Evolutionary conservation across 441 rosid genomes (phyloP), one percentile per base, ranked within the genome.

Genomic region (Viola pubescens): DNA sequence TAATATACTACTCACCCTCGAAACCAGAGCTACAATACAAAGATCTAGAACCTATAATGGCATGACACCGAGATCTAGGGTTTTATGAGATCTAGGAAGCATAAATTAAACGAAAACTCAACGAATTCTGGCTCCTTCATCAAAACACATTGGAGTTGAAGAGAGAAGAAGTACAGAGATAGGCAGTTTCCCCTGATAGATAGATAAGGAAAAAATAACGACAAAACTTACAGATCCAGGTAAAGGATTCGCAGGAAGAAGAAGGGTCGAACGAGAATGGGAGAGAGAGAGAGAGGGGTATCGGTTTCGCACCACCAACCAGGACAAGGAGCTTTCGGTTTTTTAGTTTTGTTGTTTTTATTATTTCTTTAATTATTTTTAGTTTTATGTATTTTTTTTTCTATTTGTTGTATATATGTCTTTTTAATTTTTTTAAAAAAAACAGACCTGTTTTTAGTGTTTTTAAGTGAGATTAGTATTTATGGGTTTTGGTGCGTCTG

Each of bases 11-110:
- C 67, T 46, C 34, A 26, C 34, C 34, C 34, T 26, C 34, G n/a
- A 64, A 66, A 56, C 59, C 66, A 54, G 71, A 76, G 81, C 83
- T 57, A 60, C 12, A 51, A 59, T 41, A n/a, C 2, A 51, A 65
- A 80, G 85, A 81, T 82, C 88, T 86, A 65, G 68, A 63, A 47
- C 52, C 70, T 56, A 69, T 61, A 70, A 52, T 64, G 49, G 37
- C 26, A 12, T 41, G 8, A 56, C 40, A 49, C 48, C 75, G 58
- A 77, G 85, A 86, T 82, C 83, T 75, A 74, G 72, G 77, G 75
- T 26, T 56, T 77, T 69, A 34, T 58, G 56, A 63, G 60, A 73
- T 58, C 61, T 67, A 19, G 64, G 63, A 14, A 45, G 19, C 63
- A 56, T 13, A 53, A 45, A 26, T 44, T 14, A 54, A 4, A 7